Evolutionary conservation across 108 stramenopile species (phyloP).

Genomic region (Hondaea fermentalgiana): DNA sequence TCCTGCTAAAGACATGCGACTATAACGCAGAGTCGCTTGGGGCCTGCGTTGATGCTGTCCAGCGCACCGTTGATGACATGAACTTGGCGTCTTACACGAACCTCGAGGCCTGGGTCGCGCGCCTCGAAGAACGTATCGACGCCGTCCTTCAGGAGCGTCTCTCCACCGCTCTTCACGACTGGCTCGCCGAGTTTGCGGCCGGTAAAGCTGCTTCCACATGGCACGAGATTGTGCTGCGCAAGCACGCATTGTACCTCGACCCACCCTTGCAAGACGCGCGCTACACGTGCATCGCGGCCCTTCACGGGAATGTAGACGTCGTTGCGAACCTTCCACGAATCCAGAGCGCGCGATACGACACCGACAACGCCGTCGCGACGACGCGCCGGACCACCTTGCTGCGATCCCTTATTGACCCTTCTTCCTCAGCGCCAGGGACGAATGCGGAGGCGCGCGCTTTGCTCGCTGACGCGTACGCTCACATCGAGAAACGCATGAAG

Average conservation of each 20-base stretch:
- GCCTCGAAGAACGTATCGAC: slow-evolving; percentile 10
- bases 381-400: not conserved
- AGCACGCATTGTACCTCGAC: slow-evolving; percentile 1
- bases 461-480: not conserved
- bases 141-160: not conserved
- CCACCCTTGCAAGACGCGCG: slow-evolving; percentile 18
- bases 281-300: not conserved
- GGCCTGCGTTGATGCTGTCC: not conserved
- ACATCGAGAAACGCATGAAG: slow-evolving; percentile 35
- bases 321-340: not conserved
- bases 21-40: not conserved
- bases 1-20: slow-evolving; percentile 31
- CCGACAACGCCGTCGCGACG: not conserved
- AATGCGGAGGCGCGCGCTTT: not conserved
- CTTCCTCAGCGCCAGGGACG: not conserved
- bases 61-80: slow-evolving; percentile 43
- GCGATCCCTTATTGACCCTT: not conserved
- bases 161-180: not conserved
- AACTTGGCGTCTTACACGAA: slow-evolving; percentile 39
- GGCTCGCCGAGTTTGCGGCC: not conserved
- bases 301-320: not conserved
- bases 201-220: not conserved
- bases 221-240: slow-evolving; percentile 13
- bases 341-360: not conserved
- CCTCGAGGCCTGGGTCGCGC: slow-evolving; percentile 31